Percentiles rank a stretch among this genome's conserved stretches.
Evolutionary conservation across 306 rosid genomes (phyloP).

Genomic region (Cicer pinnatifidum): DNA sequence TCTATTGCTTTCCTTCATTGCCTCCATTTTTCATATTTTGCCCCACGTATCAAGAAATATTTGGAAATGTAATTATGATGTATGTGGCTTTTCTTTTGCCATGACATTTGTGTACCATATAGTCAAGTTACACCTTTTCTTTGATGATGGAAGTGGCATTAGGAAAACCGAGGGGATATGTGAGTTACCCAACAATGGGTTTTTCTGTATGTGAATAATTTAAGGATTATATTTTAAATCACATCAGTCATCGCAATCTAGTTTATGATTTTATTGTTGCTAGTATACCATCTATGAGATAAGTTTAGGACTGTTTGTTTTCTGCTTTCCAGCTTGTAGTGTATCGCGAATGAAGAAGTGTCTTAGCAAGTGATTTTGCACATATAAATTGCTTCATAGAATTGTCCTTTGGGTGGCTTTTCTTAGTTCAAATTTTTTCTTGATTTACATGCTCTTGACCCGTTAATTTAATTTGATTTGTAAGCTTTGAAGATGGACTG

Average conservation of each 20-base stretch:
- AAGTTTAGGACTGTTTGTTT: slow-evolving; percentile 3
- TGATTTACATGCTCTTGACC: slow-evolving; percentile 30
- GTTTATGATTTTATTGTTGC: not conserved
- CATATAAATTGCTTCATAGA: slow-evolving; percentile 9
- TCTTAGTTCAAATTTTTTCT: slow-evolving; percentile 34
- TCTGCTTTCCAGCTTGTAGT: slow-evolving; percentile 11
- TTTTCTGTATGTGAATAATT: slow-evolving; percentile 12
- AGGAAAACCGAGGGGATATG: slow-evolving; percentile 5
- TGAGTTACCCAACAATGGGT: slow-evolving; percentile 24
- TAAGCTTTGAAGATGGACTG: slow-evolving; percentile 98
- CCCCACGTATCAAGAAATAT: slow-evolving; percentile 11
- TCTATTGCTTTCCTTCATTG: slow-evolving; percentile 24
- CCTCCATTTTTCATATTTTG: not conserved
- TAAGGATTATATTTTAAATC: slow-evolving; percentile 29
- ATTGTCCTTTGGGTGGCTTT: slow-evolving; percentile 28
- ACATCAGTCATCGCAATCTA: not conserved
- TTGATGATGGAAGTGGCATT: slow-evolving; percentile 8
- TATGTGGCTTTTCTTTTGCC: slow-evolving; percentile 20
- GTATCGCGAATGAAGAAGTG: slow-evolving; percentile 3
- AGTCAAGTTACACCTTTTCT: slow-evolving; percentile 6
- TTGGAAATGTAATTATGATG: not conserved
- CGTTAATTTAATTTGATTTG: slow-evolving; percentile 45
- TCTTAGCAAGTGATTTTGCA: slow-evolving; percentile 19
- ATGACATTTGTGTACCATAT: slow-evolving; percentile 3
- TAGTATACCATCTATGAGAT: not conserved